Evolutionary conservation across 108 stramenopile species (phyloP).

Genomic region (Cyclotella choctawhatcheeana): DNA sequence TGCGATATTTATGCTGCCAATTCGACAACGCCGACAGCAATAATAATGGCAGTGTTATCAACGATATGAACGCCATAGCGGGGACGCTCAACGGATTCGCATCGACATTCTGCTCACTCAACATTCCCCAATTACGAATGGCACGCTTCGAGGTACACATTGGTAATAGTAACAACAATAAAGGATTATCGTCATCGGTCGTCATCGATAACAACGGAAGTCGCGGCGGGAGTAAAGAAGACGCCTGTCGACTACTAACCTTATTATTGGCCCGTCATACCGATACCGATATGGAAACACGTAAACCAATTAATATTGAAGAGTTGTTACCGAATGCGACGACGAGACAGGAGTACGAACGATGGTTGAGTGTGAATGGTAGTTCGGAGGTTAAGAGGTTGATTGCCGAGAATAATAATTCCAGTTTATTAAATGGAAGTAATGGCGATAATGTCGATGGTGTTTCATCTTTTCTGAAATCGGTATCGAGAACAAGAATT

Average conservation of each 20-base stretch:
- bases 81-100: conserved; percentile 69
- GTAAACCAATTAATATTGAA: conserved; percentile 56
- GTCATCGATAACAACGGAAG: no score
- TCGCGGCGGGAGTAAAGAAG: conserved; percentile 79
- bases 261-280: conserved; percentile 71
- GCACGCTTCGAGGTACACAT: conserved; percentile 75
- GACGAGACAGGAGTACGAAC: conserved; percentile 71
- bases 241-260: conserved; percentile 77
- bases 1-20: conserved; percentile 77
- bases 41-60: no score
- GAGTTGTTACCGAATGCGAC: conserved; percentile 59
- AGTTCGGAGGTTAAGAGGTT: conserved; percentile 54
- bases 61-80: neutral
- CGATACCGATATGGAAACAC: conserved; percentile 70
- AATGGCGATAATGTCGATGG: neutral
- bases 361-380: conserved; percentile 62
- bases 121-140: conserved; percentile 59
- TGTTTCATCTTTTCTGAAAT: conserved; percentile 46
- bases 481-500: conserved; percentile 10
- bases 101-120: conserved; percentile 62
- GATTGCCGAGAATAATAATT: conserved; percentile 62
- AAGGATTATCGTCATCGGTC: no score
- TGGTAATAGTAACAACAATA: conserved; percentile 47
- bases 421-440: no score
- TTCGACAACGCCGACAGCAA: no score